These are phyloP conservation scores for Shiraia bambusicola DNA, from an alignment of 2,329 filamentous ascomycete genomes.

Conservation along the genomic window DNA sequence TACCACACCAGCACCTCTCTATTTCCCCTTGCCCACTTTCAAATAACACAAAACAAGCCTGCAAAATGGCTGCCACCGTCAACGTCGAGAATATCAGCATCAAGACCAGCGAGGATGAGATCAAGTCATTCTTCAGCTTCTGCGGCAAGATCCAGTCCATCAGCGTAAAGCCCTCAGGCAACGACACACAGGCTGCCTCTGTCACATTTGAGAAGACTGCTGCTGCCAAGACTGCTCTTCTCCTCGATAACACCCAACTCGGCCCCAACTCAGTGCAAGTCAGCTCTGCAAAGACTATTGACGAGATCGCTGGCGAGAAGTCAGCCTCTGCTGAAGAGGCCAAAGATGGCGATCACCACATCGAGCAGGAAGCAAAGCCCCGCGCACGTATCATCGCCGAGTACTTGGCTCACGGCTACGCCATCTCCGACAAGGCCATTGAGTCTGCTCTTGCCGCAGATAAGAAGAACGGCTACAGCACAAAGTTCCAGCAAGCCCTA, in stretches of 20 bases:
- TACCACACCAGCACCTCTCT: constrained; percentile 6
- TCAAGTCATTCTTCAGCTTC: constrained; percentile 97
- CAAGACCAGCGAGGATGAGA: constrained; percentile 83
- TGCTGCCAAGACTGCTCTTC: constrained; percentile 92
- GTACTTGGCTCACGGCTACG: constrained; percentile 94
- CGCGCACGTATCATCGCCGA: constrained; percentile 90
- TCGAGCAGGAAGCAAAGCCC: constrained; percentile 96
- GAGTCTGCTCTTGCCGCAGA: constrained; percentile 85
- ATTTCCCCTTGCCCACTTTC: background rate
- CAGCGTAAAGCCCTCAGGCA: constrained; percentile 66
- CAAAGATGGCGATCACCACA: constrained; percentile 62
- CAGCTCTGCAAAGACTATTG: constrained; percentile 66
- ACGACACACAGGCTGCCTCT: constrained; percentile 76
- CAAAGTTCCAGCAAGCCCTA: constrained; percentile 75
- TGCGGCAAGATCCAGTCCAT: constrained; percentile 87
- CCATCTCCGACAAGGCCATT: constrained; percentile 74
- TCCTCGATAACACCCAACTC: constrained; percentile 95
- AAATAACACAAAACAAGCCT: background rate
- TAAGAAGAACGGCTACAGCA: constrained; percentile 81
- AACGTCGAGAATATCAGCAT: constrained; percentile 86
- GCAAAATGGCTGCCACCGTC: constrained; percentile 65
- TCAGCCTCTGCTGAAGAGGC: constrained; percentile 55
- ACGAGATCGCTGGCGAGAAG: constrained; percentile 63
- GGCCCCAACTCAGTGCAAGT: constrained; percentile 77
- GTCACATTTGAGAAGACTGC: constrained; percentile 97